A percentile compares a stretch with the other conserved stretches of the same genome.
phyloP scores from a whole-genome alignment of 305 asterid species.

The Fraxinus baroniana region DNA sequence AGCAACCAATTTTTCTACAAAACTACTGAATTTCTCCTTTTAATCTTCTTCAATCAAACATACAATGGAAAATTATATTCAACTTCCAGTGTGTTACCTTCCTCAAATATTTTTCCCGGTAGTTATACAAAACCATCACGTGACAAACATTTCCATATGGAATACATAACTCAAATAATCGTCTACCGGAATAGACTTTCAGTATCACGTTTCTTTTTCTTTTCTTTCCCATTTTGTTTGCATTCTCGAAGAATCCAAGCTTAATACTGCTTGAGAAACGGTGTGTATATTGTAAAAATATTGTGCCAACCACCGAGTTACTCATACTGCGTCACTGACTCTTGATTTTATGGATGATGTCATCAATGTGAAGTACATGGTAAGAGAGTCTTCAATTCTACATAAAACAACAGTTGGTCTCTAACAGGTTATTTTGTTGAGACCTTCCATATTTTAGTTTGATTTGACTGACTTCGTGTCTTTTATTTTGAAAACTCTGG shows the following conservation, averaged over 20 bases:
- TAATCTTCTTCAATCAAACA: not conserved
- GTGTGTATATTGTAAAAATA: not conserved
- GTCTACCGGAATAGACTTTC: conserved; percentile 4
- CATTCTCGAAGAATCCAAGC: not conserved
- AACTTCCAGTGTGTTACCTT: not conserved
- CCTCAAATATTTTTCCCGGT: conserved; percentile 11
- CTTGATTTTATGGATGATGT: not conserved
- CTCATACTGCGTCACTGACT: not conserved
- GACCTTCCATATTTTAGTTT: conserved; percentile 13
- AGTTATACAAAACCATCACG: not conserved
- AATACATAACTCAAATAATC: not conserved
- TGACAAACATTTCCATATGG: conserved; percentile 6
- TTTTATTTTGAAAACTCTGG: conserved; percentile 2
- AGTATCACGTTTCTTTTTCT: not conserved
- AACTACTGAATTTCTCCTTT: not conserved
- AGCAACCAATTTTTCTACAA: not conserved
- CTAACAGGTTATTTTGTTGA: conserved; percentile 13
- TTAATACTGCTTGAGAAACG: not conserved
- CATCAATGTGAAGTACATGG: conserved; percentile 4
- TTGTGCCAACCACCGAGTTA: conserved; percentile 11
- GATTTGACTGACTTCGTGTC: not conserved
- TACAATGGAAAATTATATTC: not conserved
- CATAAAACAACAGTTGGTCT: not conserved
- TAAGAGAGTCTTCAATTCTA: not conserved
- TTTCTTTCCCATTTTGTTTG: not conserved